phyloP scores from a whole-genome alignment of 2,329 filamentous ascomycete species.

The Cryphonectria naterciae region DNA sequence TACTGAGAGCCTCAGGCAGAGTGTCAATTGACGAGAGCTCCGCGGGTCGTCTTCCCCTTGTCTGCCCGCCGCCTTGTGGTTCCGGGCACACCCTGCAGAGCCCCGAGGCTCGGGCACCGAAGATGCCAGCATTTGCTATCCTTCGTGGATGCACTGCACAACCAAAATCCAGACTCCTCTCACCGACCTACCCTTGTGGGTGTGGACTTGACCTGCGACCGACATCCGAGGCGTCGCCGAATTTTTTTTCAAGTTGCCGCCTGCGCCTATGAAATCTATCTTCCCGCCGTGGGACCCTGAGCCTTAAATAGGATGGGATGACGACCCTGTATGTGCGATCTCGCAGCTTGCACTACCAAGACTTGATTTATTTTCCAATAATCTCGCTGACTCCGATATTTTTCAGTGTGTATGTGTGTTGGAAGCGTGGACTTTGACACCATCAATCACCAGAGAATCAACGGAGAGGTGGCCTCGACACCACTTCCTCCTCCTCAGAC shows the following conservation, averaged over 20 bases:
- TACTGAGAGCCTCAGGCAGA: neutral
- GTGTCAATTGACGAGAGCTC: neutral
- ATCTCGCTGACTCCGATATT: neutral
- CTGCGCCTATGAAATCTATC: neutral
- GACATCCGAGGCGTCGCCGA: slow-evolving; percentile 21
- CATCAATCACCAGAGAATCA: neutral
- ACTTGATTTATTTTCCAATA: no score
- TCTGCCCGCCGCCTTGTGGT: neutral
- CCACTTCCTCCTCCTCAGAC: neutral
- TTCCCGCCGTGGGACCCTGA: neutral
- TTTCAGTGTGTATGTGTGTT: neutral
- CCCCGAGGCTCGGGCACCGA: slow-evolving; percentile 16
- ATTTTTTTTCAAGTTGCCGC: slow-evolving; percentile 2
- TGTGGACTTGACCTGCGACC: slow-evolving; percentile 6
- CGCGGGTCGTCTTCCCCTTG: neutral
- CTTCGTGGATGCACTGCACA: neutral
- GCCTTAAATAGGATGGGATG: slow-evolving; percentile 1
- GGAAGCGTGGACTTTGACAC: neutral
- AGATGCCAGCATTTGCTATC: neutral
- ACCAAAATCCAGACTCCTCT: neutral
- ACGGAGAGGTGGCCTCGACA: neutral
- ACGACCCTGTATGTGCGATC: neutral
- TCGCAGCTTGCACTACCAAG: neutral
- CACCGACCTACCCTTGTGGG: slow-evolving; percentile 21
- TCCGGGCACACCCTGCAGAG: slow-evolving; percentile 7